Base-by-base conservation (phyloP, 2,329 filamentous ascomycete genomes). In the Fusarium foetens region DNA sequence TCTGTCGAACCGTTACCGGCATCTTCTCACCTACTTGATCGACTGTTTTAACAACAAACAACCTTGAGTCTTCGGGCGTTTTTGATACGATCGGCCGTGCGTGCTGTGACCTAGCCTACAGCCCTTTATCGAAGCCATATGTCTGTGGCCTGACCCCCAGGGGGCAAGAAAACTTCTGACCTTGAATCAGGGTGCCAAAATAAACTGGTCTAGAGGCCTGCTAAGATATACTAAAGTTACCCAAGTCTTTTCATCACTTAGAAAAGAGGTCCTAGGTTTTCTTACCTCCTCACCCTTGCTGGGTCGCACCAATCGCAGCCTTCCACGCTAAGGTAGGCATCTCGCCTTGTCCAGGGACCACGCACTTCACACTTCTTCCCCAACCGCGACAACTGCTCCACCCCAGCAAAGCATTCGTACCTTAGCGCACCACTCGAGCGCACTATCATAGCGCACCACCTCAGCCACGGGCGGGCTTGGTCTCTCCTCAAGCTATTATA, bases 291-390 rank as follows among this genome's bases (percentile, higher is more conserved):
- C 29, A 25, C 29, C 46, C 46, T 49, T 49, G 29, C 29, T 33
- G 29, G 58, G 62, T 73, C 68, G 66, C 69, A 73, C 79, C 79
- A 81, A 81, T 80, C 76, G 74, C 61, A 64, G 68, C 46, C 72
- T 61, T 77, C 78, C 79, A 80, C 79, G 79, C 79, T 49, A 49
- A 23, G 46, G 33, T 49, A 75, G 66, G 63, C 63, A 64, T 70
- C 67, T 68, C 72, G 64, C 58, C 54, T 69, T 72, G 66, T 70
- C 45, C 72, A 73, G 69, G 73, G 65, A 76, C 71, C 68, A 66
- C 69, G 58, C 62, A 52, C 55, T 71, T 70, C 31, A 27, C 48
- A 39, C 35, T 55, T 55, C 59, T 72, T 69, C 66, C 70, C 61
- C 69, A 76, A 70, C 59, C 58, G 25, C 43, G 61, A 72, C 55